These are phyloP conservation scores for Cucurbita moschata DNA, from an alignment of 306 rosid genomes.

Conservation along the genomic window DNA sequence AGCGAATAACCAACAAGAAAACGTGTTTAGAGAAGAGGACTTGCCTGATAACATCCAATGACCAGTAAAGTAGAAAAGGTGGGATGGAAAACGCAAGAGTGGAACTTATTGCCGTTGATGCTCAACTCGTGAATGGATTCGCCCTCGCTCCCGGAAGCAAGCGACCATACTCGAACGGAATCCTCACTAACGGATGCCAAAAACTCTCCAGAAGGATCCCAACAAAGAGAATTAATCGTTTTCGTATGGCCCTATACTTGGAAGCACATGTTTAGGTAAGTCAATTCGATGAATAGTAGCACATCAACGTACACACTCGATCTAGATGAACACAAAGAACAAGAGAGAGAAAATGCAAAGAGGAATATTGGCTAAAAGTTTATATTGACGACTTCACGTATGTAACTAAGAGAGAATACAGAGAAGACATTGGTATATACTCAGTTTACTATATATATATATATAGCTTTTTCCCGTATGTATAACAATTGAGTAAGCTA, in stretches of 20 bases:
- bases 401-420: no score
- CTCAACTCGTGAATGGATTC: conserved; percentile 80
- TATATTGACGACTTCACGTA: no score
- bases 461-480: no score
- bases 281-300: neutral
- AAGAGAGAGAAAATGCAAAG: no score
- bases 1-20: neutral
- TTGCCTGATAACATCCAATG: conserved; percentile 93
- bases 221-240: conserved; percentile 54
- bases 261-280: conserved; percentile 10
- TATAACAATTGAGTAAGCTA: no score
- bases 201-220: conserved; percentile 91
- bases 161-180: conserved; percentile 79
- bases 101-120: conserved; percentile 72
- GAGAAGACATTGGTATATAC: no score
- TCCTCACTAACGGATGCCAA: conserved; percentile 96
- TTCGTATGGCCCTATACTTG: conserved; percentile 68
- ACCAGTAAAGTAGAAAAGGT: conserved; percentile 71
- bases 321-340: no score
- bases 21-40: neutral
- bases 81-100: conserved; percentile 86
- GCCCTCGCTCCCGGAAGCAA: conserved; percentile 71
- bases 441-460: no score
- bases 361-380: no score
- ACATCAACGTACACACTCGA: neutral